phyloP scores from a whole-genome alignment of 2,329 filamentous ascomycete species.

The Ceratocystis cubensis region DNA sequence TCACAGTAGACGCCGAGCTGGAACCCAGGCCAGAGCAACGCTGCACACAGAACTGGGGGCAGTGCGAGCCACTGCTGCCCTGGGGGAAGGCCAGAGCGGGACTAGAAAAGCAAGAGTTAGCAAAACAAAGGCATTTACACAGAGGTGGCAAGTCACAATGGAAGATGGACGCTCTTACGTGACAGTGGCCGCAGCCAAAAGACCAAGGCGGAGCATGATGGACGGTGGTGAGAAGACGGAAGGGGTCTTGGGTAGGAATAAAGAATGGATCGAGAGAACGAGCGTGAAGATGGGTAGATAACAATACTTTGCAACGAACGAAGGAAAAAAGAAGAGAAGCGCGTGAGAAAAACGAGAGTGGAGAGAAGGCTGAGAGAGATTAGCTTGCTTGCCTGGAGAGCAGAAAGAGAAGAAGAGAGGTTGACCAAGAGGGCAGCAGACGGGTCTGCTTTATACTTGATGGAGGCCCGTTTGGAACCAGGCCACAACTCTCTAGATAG shows the following conservation, averaged over 20 bases:
- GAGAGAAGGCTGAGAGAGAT: constrained; percentile 14
- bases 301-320: constrained; percentile 10
- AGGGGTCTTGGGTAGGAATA: constrained; percentile 1
- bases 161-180: constrained; percentile 6
- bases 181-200: constrained; percentile 17
- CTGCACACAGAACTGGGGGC: constrained; percentile 18
- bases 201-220: constrained; percentile 18
- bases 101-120: constrained; percentile 6
- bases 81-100: constrained; percentile 16
- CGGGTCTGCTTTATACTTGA: neutral
- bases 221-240: neutral
- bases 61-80: constrained; percentile 10
- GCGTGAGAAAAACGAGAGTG: constrained; percentile 3
- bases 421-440: neutral
- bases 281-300: constrained; percentile 4
- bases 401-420: neutral
- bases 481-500: neutral
- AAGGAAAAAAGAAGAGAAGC: neutral
- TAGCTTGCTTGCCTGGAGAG: constrained; percentile 16
- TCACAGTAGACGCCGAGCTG: constrained; percentile 12
- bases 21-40: constrained; percentile 17
- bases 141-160: neutral
- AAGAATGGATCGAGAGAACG: neutral
- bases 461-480: neutral
- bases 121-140: neutral